These are phyloP conservation scores for Boletus semigastroideus DNA, from an alignment of 1,284 basidiomycete genomes.

Conservation along the genomic window DNA sequence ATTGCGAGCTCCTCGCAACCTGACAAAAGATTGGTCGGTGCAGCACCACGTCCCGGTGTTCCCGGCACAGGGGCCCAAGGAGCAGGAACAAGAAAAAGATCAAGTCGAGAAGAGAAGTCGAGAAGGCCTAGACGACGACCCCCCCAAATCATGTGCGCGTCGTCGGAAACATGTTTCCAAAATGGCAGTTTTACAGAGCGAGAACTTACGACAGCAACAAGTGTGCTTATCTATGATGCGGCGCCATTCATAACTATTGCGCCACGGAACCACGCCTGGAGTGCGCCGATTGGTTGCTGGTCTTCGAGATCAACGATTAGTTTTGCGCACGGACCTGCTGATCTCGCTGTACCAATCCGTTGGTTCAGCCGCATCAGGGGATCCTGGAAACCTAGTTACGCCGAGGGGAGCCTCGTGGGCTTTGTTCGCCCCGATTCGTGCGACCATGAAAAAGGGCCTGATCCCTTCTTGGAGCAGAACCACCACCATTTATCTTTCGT, in stretches of 20 bases:
- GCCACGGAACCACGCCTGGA: not conserved
- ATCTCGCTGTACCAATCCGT: conserved; percentile 3
- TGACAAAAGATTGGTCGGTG: not conserved
- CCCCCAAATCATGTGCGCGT: not conserved
- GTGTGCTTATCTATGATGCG: conserved; percentile 21
- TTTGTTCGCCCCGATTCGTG: conserved; percentile 2
- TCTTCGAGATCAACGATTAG: conserved; percentile 25
- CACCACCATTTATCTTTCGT: not conserved
- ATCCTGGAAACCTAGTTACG: conserved; percentile 1
- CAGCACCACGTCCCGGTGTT: no score
- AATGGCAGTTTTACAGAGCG: conserved; percentile 1
- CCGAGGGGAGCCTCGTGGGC: conserved; percentile 22
- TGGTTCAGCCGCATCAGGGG: conserved; percentile 9
- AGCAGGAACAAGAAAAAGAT: not conserved
- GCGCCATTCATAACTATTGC: not conserved
- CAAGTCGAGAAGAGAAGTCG: not conserved
- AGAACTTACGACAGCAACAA: not conserved
- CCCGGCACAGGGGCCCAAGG: not conserved
- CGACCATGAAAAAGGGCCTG: not conserved
- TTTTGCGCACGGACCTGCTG: not conserved
- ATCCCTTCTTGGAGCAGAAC: not conserved
- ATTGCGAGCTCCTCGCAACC: conserved; percentile 3
- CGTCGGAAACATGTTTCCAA: conserved; percentile 1
- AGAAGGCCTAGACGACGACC: no score
- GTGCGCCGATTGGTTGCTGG: not conserved